Evolutionary conservation across 202 grass and related monocot genomes (phyloP).

Genomic region (Setaria viridis): DNA sequence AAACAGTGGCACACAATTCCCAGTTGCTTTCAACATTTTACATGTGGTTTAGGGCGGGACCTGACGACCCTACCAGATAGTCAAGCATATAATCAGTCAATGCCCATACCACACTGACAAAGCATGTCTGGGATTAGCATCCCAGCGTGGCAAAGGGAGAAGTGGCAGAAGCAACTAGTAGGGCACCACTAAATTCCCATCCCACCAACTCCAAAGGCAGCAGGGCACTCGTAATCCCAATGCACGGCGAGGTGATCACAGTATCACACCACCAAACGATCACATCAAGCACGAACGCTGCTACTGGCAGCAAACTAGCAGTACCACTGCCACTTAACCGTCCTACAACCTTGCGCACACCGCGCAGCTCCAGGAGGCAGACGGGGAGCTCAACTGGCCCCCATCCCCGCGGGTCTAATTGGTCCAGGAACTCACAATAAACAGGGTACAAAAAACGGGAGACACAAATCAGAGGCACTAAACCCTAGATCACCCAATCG

Average conservation of each 20-base stretch:
- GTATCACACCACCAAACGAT: neutral
- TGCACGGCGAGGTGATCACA: neutral
- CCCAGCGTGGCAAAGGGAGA: neutral
- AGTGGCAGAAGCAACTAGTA: neutral
- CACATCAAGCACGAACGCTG: neutral
- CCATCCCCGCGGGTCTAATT: neutral
- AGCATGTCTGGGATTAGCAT: neutral
- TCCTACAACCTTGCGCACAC: neutral
- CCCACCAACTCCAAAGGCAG: neutral
- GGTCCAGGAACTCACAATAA: neutral
- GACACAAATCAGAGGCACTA: neutral
- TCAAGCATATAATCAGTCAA: conserved; percentile 6
- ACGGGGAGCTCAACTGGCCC: neutral
- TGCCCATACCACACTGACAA: neutral
- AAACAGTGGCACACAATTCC: neutral
- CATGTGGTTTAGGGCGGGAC: neutral
- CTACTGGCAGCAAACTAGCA: neutral
- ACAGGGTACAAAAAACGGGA: no score
- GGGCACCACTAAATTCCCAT: neutral
- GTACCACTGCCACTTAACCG: neutral
- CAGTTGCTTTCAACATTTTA: neutral
- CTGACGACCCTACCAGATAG: neutral
- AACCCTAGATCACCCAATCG: conserved; percentile 52
- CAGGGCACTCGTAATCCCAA: neutral
- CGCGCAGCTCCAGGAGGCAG: neutral